A percentile compares a stretch with the other conserved stretches of the same genome.
phyloP scores from a whole-genome alignment of 192 early-diverging fungal species.

The Pilaira anomala region DNA sequence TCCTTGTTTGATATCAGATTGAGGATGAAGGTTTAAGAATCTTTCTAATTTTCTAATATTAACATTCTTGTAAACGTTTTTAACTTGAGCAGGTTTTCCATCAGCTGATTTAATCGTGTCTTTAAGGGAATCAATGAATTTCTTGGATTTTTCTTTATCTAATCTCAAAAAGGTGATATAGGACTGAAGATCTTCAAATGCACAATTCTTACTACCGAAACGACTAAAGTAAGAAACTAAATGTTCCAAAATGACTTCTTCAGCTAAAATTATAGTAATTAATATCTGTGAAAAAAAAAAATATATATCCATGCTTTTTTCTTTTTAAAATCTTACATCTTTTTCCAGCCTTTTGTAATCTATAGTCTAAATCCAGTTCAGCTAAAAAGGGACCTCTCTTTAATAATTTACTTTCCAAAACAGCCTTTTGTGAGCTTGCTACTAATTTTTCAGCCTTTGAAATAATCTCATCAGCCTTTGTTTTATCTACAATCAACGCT shows the following conservation, averaged over 20 bases:
- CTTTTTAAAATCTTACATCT: constrained; percentile 28
- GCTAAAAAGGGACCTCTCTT: constrained; percentile 73
- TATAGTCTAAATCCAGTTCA: constrained; percentile 56
- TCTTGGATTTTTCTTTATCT: constrained; percentile 19
- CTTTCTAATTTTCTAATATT: constrained; percentile 42
- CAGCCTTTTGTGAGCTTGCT: constrained; percentile 36
- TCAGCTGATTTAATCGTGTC: constrained; percentile 27
- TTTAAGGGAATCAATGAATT: constrained; percentile 37
- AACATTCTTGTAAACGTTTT: constrained; percentile 36
- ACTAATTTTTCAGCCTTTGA: constrained; percentile 43
- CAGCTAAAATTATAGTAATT: too few species aligned
- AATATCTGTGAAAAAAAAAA: constrained; percentile 9
- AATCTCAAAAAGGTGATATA: constrained; percentile 46
- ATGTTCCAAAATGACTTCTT: constrained; percentile 27
- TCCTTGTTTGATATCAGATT: background rate
- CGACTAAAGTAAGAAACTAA: constrained; percentile 55
- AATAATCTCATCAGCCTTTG: constrained; percentile 19
- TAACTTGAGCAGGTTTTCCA: constrained; percentile 35
- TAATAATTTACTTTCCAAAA: constrained; percentile 29
- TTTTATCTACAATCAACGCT: constrained; percentile 33
- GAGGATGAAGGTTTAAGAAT: constrained; percentile 23
- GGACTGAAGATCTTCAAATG: constrained; percentile 71
- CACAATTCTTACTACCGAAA: constrained; percentile 65
- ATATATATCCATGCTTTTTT: background rate
- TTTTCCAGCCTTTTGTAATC: constrained; percentile 32